A percentile compares a stretch with the other conserved stretches of the same genome.
Evolutionary conservation across 495 filamentous ascomycete genomes (phyloP).

Genomic region (Rostrohypoxylon terebratum): DNA sequence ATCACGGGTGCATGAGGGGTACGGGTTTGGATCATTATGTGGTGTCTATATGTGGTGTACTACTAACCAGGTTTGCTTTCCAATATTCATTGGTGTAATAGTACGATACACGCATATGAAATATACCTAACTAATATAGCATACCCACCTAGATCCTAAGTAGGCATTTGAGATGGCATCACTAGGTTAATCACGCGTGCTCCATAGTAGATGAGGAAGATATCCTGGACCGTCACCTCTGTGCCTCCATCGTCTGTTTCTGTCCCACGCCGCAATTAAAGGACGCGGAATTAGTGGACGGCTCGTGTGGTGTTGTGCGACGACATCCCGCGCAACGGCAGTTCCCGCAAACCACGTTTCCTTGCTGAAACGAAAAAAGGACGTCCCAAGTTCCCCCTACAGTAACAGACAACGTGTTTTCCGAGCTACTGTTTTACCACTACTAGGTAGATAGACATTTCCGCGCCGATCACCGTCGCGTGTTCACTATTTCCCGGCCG

Average conservation of each 20-base stretch:
- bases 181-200: background rate
- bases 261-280: constrained; percentile 20
- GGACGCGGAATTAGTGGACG: background rate
- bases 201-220: background rate
- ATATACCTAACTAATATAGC: background rate
- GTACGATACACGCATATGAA: background rate
- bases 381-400: background rate
- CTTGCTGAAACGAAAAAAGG: no score
- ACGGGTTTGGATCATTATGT: constrained; percentile 4
- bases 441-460: no score
- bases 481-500: background rate
- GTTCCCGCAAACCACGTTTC: constrained; percentile 25
- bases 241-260: background rate
- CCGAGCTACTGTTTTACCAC: background rate
- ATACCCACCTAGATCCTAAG: background rate
- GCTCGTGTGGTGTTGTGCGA: background rate
- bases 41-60: background rate
- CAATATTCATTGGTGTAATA: constrained; percentile 3
- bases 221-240: constrained; percentile 3
- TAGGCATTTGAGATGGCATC: background rate
- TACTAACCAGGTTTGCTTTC: constrained; percentile 4
- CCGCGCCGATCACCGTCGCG: background rate
- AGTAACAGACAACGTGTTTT: no score
- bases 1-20: background rate
- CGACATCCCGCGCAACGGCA: constrained; percentile 14